A percentile compares a stretch with the other conserved stretches of the same genome.
phyloP scores from a whole-genome alignment of 768 basidiomycete species.

The Hydnomerulius pinastri region DNA sequence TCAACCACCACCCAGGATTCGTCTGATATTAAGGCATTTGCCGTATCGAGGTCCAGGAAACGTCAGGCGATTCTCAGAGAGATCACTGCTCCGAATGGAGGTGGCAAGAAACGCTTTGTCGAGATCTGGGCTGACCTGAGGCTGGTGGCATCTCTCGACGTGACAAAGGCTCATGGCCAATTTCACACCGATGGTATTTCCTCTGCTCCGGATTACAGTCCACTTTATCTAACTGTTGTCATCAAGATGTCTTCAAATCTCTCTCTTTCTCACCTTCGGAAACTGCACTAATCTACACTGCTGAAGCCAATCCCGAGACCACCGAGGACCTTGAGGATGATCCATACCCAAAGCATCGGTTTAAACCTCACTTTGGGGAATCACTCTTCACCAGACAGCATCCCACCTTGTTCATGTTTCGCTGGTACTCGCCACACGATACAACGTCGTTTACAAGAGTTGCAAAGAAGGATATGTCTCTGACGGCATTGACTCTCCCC shows the following conservation, averaged over 20 bases:
- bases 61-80: constrained; percentile 47
- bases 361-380: constrained; percentile 62
- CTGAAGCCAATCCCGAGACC: constrained; percentile 45
- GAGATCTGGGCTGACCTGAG: constrained; percentile 53
- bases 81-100: constrained; percentile 16
- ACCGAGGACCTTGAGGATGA: constrained; percentile 19
- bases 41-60: constrained; percentile 40
- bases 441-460: constrained; percentile 8
- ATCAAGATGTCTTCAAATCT: constrained; percentile 48
- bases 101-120: constrained; percentile 45
- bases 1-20: constrained; percentile 8
- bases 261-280: constrained; percentile 54
- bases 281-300: constrained; percentile 52
- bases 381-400: constrained; percentile 46
- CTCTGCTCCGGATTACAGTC: neutral
- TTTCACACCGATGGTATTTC: constrained; percentile 62
- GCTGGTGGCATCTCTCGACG: constrained; percentile 48
- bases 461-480: constrained; percentile 9
- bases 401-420: constrained; percentile 53
- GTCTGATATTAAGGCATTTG: constrained; percentile 39
- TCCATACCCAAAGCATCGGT: constrained; percentile 43
- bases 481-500: neutral
- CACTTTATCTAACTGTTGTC: neutral
- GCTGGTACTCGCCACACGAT: constrained; percentile 36
- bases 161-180: constrained; percentile 53